A percentile compares a stretch with the other conserved stretches of the same genome.
Conservation (phyloP, 139 green algal species). For the Pleodorina starrii region DNA sequence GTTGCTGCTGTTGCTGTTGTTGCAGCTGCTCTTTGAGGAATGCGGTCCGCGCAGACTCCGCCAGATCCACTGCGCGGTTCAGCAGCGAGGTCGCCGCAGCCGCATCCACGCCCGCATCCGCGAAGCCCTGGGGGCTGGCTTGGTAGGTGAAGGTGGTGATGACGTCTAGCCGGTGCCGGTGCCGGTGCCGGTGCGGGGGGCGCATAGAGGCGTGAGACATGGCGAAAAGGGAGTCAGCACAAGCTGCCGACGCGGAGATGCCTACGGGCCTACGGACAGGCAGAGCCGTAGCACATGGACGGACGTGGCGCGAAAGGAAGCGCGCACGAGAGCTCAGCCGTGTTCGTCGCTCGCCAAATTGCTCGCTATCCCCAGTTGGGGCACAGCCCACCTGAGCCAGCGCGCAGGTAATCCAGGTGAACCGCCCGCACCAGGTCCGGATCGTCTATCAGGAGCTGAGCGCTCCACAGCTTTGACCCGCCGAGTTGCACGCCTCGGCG, state of each 20-base stretch:
- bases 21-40: slow-evolving; percentile 35
- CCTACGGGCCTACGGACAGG: too few relatives aligned
- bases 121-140: slow-evolving; percentile 54
- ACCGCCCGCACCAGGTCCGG: slow-evolving; percentile 27
- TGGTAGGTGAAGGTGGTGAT: slow-evolving; percentile 64
- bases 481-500: slow-evolving; percentile 47
- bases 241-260: too few relatives aligned
- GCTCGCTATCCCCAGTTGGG: too few relatives aligned
- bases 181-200: not conserved
- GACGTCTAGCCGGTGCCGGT: slow-evolving; percentile 44
- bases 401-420: slow-evolving; percentile 35
- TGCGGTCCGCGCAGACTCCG: slow-evolving; percentile 11
- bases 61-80: slow-evolving; percentile 42
- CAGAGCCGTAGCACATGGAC: too few relatives aligned
- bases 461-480: slow-evolving; percentile 49
- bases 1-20: not conserved
- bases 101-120: slow-evolving; percentile 21
- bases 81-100: slow-evolving; percentile 32
- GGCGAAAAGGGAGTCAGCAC: too few relatives aligned
- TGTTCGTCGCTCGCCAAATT: too few relatives aligned
- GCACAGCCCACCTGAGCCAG: slow-evolving; percentile 10
- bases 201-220: not conserved
- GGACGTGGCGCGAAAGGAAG: too few relatives aligned
- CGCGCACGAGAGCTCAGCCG: too few relatives aligned
- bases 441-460: slow-evolving; percentile 52